Evolutionary conservation across 352 stramenopile genomes (phyloP).

Genomic region (Globisporangium paroecandrum): DNA sequence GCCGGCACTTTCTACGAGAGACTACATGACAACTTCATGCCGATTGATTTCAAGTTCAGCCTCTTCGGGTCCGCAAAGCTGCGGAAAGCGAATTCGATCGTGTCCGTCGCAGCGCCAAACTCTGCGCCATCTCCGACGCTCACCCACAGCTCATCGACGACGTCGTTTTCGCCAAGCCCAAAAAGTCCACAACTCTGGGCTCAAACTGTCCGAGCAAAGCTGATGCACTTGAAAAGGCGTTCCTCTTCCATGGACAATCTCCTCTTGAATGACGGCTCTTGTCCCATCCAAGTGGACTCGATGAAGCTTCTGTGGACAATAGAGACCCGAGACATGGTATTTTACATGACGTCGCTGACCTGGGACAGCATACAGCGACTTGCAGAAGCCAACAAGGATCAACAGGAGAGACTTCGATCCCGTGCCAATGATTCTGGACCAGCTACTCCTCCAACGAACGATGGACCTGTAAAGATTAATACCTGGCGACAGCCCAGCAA

Average conservation of each 20-base stretch:
- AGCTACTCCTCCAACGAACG: background rate
- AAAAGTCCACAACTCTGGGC: constrained; percentile 45
- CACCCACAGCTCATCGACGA: constrained; percentile 6
- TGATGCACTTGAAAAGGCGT: constrained; percentile 54
- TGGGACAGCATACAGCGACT: constrained; percentile 51
- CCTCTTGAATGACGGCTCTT: constrained; percentile 62
- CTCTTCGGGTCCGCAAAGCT: constrained; percentile 23
- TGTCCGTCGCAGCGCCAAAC: constrained; percentile 19
- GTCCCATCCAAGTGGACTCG: constrained; percentile 77
- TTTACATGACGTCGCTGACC: constrained; percentile 62
- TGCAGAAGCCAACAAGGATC: constrained; percentile 28
- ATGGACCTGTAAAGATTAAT: background rate
- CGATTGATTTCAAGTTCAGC: constrained; percentile 46
- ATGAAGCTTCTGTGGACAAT: constrained; percentile 83
- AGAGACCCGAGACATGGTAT: constrained; percentile 64
- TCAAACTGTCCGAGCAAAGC: constrained; percentile 48
- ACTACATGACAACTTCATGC: constrained; percentile 47
- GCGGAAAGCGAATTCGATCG: constrained; percentile 20
- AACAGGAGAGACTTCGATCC: constrained; percentile 8
- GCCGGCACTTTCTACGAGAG: constrained; percentile 28
- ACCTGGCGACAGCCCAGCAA: background rate
- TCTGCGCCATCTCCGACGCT: constrained; percentile 16
- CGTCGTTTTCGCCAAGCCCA: constrained; percentile 19
- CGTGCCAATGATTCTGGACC: background rate
- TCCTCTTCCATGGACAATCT: constrained; percentile 73